Conservation (phyloP, 140 eudicot genomes). For the Anethum foeniculum region DNA sequence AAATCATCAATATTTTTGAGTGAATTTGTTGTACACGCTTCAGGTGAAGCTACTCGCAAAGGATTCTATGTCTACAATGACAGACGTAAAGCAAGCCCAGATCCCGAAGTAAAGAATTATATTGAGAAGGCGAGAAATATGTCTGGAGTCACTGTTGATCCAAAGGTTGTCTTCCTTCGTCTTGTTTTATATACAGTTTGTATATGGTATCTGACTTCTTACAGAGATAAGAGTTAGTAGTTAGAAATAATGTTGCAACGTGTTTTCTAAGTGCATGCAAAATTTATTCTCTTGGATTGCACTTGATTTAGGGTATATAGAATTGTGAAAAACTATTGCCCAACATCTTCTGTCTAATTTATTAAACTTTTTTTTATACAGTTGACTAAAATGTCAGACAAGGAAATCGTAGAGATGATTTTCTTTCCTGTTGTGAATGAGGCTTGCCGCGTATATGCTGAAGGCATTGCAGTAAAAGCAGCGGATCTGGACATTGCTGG, state of each 20-base stretch:
- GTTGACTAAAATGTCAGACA: conserved; percentile 67
- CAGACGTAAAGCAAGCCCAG: conserved; percentile 78
- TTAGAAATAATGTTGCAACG: background rate
- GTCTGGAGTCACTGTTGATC: conserved; percentile 60
- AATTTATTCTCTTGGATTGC: background rate
- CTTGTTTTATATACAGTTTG: conserved; percentile 3
- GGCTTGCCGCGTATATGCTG: conserved; percentile 85
- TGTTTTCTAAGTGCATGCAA: background rate
- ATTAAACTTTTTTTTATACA: conserved; percentile 16
- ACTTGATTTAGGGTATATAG: background rate
- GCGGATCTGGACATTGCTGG: conserved; percentile 78
- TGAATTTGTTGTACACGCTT: conserved; percentile 13
- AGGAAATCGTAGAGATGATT: conserved; percentile 82
- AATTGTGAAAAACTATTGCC: background rate
- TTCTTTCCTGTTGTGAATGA: conserved; percentile 95
- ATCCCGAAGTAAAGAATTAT: conserved; percentile 69
- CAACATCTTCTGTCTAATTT: background rate
- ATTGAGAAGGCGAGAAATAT: conserved; percentile 82
- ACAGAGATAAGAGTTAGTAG: background rate
- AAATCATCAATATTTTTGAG: background rate
- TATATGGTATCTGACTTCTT: background rate
- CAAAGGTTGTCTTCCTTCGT: conserved; percentile 46
- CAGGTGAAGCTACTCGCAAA: conserved; percentile 79
- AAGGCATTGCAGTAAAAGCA: conserved; percentile 89
- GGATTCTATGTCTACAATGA: conserved; percentile 83